Conservation (phyloP, 2,329 filamentous ascomycete species). For the Fusarium redolens region DNA sequence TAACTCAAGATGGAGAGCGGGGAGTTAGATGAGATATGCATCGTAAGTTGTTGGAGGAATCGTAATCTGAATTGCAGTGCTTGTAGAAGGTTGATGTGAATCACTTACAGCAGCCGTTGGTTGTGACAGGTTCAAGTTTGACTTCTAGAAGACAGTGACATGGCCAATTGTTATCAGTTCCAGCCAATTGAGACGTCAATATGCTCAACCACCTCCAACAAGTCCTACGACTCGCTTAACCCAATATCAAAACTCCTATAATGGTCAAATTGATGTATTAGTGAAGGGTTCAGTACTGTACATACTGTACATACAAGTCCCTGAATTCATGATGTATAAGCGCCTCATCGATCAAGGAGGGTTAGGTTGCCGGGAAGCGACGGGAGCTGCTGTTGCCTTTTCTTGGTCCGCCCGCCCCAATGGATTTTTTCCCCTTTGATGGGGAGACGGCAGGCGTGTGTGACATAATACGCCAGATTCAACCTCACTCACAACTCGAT, state of each 20-base stretch:
- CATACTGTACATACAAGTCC: background rate
- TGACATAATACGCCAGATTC: constrained; percentile 21
- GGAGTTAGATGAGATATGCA: background rate
- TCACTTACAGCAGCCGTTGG: background rate
- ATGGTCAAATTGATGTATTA: constrained; percentile 7
- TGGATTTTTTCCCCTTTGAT: constrained; percentile 39
- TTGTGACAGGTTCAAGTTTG: background rate
- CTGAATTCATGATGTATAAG: constrained; percentile 23
- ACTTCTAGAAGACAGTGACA: background rate
- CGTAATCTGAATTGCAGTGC: constrained; percentile 29
- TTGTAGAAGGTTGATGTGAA: constrained; percentile 17
- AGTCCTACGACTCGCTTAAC: constrained; percentile 6
- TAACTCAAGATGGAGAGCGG: constrained; percentile 13
- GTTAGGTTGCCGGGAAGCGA: constrained; percentile 21
- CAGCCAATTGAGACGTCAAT: background rate
- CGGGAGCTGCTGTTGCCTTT: constrained; percentile 18
- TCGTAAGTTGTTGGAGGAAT: background rate
- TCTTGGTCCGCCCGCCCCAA: constrained; percentile 40
- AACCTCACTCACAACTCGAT: constrained; percentile 21
- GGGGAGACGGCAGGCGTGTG: constrained; percentile 34
- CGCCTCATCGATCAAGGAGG: background rate
- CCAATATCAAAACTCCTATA: constrained; percentile 1
- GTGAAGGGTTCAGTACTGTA: background rate
- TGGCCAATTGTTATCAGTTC: background rate
- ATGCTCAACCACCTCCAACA: background rate